Evolutionary conservation across 495 filamentous ascomycete genomes (phyloP).

Genomic region (Neurospora discreta): DNA sequence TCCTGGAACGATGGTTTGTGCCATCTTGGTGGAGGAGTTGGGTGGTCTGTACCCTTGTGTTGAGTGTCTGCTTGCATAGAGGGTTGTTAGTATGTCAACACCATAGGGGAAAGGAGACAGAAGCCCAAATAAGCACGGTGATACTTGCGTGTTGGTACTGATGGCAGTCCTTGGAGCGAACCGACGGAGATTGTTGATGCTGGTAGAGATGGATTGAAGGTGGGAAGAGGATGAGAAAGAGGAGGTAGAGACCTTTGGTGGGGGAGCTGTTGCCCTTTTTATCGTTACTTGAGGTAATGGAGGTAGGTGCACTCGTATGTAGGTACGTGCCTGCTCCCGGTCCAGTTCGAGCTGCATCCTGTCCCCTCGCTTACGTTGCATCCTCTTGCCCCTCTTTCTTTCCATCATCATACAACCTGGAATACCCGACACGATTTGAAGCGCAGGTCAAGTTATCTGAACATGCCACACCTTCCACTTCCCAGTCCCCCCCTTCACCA

Average conservation of each 20-base stretch:
- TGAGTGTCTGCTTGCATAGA: background rate
- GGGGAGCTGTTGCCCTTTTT: background rate
- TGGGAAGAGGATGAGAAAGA: background rate
- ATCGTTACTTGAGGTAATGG: background rate
- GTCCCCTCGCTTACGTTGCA: background rate
- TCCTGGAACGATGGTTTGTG: background rate
- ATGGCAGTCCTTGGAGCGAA: background rate
- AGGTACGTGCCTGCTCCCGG: background rate
- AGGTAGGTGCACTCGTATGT: background rate
- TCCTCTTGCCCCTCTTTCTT: background rate
- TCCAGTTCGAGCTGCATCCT: background rate
- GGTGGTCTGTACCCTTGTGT: background rate
- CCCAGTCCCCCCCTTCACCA: background rate
- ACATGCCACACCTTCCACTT: background rate
- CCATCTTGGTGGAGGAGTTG: background rate
- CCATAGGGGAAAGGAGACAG: background rate
- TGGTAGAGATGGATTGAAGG: background rate
- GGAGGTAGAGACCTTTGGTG: too few relatives aligned
- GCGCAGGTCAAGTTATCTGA: background rate
- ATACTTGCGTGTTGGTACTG: background rate
- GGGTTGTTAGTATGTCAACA: background rate
- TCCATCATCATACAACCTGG: too few relatives aligned
- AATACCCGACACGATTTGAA: background rate
- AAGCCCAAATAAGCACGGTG: background rate
- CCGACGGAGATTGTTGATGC: background rate